Conservation (phyloP, 2,329 filamentous ascomycete species). For the Penicillium crustosum region DNA sequence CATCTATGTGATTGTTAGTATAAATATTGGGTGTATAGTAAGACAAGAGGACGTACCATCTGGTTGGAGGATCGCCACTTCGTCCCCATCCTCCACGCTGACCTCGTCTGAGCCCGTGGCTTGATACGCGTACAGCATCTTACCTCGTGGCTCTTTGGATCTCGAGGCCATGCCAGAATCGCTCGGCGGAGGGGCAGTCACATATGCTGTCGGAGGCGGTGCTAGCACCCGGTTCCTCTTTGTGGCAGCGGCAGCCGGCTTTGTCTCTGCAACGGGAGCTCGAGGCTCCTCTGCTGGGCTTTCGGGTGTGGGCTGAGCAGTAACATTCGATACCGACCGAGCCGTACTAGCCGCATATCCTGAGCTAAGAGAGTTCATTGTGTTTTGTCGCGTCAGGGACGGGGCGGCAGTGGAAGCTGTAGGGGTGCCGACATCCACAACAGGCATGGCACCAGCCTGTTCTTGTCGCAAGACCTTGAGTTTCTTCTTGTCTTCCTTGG, state of each 20-base stretch:
- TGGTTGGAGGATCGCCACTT: constrained; percentile 75
- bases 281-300: constrained; percentile 44
- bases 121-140: constrained; percentile 87
- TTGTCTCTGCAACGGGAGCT: constrained; percentile 37
- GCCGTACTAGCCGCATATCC: constrained; percentile 79
- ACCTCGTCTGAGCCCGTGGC: constrained; percentile 79
- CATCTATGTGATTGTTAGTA: constrained; percentile 58
- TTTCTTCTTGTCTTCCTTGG: constrained; percentile 93
- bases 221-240: constrained; percentile 75
- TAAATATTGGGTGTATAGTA: not conserved
- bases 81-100: constrained; percentile 72
- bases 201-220: constrained; percentile 79
- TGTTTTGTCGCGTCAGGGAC: constrained; percentile 74
- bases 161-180: constrained; percentile 41
- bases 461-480: constrained; percentile 84
- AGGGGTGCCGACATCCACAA: constrained; percentile 38
- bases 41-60: constrained; percentile 68
- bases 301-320: constrained; percentile 53
- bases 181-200: constrained; percentile 61
- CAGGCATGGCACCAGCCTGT: constrained; percentile 61
- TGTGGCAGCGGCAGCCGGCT: constrained; percentile 22
- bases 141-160: constrained; percentile 65
- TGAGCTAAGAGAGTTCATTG: constrained; percentile 85
- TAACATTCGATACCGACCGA: constrained; percentile 67
- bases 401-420: constrained; percentile 60